A percentile compares a stretch with the other conserved stretches of the same genome.
These are phyloP conservation scores for Fomitopsis pulvina DNA, from an alignment of 768 basidiomycete genomes.

Conservation along the genomic window DNA sequence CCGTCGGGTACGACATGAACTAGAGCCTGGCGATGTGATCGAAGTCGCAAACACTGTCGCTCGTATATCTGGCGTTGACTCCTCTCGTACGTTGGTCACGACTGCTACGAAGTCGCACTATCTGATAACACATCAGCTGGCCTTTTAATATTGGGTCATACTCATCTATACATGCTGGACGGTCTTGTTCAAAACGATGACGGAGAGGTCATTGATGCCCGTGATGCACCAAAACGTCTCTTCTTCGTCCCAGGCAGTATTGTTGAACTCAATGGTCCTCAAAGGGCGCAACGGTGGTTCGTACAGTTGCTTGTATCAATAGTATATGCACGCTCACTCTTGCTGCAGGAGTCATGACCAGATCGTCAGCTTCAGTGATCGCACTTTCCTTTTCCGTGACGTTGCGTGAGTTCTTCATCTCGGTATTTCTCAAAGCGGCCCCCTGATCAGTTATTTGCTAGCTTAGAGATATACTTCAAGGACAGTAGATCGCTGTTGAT, in stretches of 20 bases:
- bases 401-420: conserved; percentile 63
- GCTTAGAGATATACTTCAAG: conserved; percentile 88
- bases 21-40: conserved; percentile 86
- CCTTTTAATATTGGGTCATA: conserved; percentile 78
- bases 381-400: conserved; percentile 85
- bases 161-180: conserved; percentile 86
- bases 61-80: conserved; percentile 85
- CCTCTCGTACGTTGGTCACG: conserved; percentile 62
- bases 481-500: conserved; percentile 85
- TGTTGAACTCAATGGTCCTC: conserved; percentile 72
- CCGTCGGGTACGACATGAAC: conserved; percentile 76
- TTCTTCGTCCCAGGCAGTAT: conserved; percentile 83
- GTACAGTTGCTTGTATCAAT: conserved; percentile 11
- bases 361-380: conserved; percentile 70
- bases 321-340: not conserved
- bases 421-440: not conserved
- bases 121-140: conserved; percentile 47
- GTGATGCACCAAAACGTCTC: conserved; percentile 74
- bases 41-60: conserved; percentile 84
- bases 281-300: conserved; percentile 79
- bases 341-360: conserved; percentile 66
- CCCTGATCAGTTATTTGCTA: conserved; percentile 21
- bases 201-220: conserved; percentile 84
- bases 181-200: conserved; percentile 82
- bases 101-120: not conserved